These are phyloP conservation scores for Solanum rostratum DNA, from an alignment of 257 asterid genomes.

Conservation along the genomic window DNA sequence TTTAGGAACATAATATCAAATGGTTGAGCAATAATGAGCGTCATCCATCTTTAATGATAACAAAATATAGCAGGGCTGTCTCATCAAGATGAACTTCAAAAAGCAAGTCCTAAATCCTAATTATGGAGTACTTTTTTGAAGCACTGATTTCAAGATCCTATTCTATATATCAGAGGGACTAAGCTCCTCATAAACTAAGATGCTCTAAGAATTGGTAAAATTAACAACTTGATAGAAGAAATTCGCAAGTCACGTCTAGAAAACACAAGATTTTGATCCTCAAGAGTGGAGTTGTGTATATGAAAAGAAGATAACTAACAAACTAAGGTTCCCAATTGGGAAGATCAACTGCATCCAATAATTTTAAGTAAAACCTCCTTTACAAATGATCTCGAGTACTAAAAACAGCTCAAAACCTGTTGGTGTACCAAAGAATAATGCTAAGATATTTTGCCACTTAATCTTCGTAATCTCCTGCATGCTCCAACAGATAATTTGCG, in stretches of 20 bases:
- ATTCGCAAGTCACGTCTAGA: neutral
- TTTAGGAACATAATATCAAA: neutral
- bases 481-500: conserved; percentile 73
- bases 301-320: neutral
- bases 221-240: neutral
- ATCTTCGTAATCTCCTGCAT: conserved; percentile 75
- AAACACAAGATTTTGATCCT: neutral
- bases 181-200: neutral
- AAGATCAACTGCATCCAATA: neutral
- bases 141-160: neutral
- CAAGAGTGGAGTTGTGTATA: too few species aligned
- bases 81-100: neutral
- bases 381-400: neutral
- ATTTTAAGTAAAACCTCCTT: neutral
- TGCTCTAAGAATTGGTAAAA: neutral
- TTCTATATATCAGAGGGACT: neutral
- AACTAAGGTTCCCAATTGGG: neutral
- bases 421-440: neutral
- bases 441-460: conserved; percentile 6
- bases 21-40: neutral
- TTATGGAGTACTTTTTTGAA: neutral
- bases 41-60: neutral
- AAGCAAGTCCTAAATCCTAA: neutral
- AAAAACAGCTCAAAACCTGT: neutral
- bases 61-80: neutral